Percentiles rank a stretch among this genome's conserved stretches.
Evolutionary conservation across 352 stramenopile genomes (phyloP).

Genomic region (Aphanomyces euteiches): DNA sequence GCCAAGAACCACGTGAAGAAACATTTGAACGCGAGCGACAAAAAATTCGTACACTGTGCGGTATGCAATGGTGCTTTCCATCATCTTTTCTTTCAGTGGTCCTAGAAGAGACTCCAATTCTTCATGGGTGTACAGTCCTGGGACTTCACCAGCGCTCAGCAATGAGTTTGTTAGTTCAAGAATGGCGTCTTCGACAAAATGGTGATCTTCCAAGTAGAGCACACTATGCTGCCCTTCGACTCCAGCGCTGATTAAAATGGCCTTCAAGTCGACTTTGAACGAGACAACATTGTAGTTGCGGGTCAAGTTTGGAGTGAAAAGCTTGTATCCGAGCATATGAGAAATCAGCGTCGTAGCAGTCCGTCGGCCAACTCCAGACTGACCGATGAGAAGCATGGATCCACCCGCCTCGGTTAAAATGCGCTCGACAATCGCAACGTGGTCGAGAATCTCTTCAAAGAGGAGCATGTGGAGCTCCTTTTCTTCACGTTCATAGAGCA

Average conservation of each 20-base stretch:
- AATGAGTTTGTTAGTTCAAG: conserved; percentile 91
- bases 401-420: conserved; percentile 81
- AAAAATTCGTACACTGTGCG: conserved; percentile 94
- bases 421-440: conserved; percentile 87
- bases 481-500: conserved; percentile 94
- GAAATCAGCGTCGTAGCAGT: conserved; percentile 79
- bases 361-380: conserved; percentile 82
- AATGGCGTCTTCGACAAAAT: conserved; percentile 86
- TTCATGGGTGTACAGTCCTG: conserved; percentile 90
- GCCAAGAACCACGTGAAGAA: conserved; percentile 84
- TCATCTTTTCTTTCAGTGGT: conserved; percentile 86
- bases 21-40: conserved; percentile 80
- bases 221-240: conserved; percentile 83
- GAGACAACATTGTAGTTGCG: conserved; percentile 63
- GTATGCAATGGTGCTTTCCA: conserved; percentile 66
- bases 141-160: conserved; percentile 88
- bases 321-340: conserved; percentile 86
- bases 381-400: conserved; percentile 87
- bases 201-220: conserved; percentile 92
- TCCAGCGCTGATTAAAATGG: conserved; percentile 73
- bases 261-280: conserved; percentile 89
- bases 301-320: conserved; percentile 78
- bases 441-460: conserved; percentile 90
- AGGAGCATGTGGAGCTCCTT: conserved; percentile 92
- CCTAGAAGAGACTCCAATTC: conserved; percentile 90